Base-by-base conservation (phyloP, 768 basidiomycete genomes). In the Kwoniella mangroviensis region DNA sequence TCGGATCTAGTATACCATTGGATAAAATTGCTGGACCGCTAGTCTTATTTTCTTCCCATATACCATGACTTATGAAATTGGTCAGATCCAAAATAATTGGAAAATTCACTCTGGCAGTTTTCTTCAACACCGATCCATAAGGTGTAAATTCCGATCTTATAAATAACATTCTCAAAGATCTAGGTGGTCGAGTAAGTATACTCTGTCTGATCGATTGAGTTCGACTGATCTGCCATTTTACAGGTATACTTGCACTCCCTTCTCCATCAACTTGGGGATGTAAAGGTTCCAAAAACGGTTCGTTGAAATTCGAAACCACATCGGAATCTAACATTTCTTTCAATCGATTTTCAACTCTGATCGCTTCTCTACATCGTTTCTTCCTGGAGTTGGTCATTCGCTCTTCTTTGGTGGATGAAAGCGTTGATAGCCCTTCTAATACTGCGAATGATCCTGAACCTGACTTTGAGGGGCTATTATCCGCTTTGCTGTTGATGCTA, bases 121-220 rank as follows among this genome's bases (percentile, higher is more conserved):
- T 98, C 86, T 96, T 97, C 77, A 90, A 84, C 41, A 91, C 89
- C 73, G 86, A 86, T 71, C 84, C 82, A 69, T 86, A 85, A 52
- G 92, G 93, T 73, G 90, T 89, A 83, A 92, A 92, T 62, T 93
- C 85, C 4, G 95, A 97, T 52, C 97, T 90, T 75, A 96, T 94
- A 66, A 99, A 89, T 82, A 98, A 96, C 0, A 98, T 86, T 2
- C 88, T 90, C 17, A 98, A 88, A 1, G 95, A 89, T 3, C 88
- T 88, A 0, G 97, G 96, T 15, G 97, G 92, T 89, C 94, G 68
- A 19, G 76, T 75, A 17, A 82, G 71, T 53, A 77, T 74, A 17
- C 72, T 74, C 54, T 81, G 72, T 26, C 81, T 72, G 5, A 78
- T 63, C 17, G 79, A 80, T 17, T 75, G 69, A 15, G 74, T 72